A percentile compares a stretch with the other conserved stretches of the same genome.
Conservation (phyloP, 83 land plant genomes). For the Diphasiastrum complanatum region DNA sequence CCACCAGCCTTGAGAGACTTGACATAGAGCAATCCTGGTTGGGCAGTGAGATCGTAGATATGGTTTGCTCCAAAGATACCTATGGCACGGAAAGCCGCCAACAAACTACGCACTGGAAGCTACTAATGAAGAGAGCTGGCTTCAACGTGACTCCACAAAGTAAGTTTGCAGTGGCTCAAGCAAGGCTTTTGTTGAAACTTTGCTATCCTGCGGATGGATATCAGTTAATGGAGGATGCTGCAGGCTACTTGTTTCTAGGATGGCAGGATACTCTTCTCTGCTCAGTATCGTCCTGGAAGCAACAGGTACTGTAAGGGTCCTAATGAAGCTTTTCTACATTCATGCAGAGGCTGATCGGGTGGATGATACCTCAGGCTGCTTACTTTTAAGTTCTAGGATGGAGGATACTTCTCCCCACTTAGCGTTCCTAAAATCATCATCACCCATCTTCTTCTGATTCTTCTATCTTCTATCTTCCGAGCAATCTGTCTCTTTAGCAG, state of each 20-base stretch:
- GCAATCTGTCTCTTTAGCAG: too few species aligned
- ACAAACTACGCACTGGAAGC: conserved; percentile 20
- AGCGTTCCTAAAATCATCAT: too few species aligned
- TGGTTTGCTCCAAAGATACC: conserved; percentile 9
- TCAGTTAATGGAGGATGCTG: conserved; percentile 33
- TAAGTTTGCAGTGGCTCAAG: conserved; percentile 44
- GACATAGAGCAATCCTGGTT: conserved; percentile 46
- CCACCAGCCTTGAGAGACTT: conserved; percentile 32
- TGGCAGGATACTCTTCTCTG: conserved; percentile 48
- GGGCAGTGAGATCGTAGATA: conserved; percentile 29
- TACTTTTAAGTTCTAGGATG: too few species aligned
- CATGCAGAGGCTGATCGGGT: too few species aligned
- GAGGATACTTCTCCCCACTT: too few species aligned
- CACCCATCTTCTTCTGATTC: too few species aligned
- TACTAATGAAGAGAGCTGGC: conserved; percentile 31
- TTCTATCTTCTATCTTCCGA: too few species aligned
- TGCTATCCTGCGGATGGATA: conserved; percentile 55
- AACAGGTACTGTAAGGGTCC: too few species aligned
- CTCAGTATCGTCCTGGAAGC: conserved; percentile 51
- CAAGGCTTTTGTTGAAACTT: conserved; percentile 40
- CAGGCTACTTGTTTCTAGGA: conserved; percentile 38
- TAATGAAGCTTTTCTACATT: too few species aligned
- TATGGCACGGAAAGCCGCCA: background rate
- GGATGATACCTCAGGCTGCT: too few species aligned
- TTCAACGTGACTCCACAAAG: conserved; percentile 25